A percentile compares a stretch with the other conserved stretches of the same genome.
Evolutionary conservation across 1,284 basidiomycete genomes (phyloP).

Genomic region (Cryptococcus neoformans): DNA sequence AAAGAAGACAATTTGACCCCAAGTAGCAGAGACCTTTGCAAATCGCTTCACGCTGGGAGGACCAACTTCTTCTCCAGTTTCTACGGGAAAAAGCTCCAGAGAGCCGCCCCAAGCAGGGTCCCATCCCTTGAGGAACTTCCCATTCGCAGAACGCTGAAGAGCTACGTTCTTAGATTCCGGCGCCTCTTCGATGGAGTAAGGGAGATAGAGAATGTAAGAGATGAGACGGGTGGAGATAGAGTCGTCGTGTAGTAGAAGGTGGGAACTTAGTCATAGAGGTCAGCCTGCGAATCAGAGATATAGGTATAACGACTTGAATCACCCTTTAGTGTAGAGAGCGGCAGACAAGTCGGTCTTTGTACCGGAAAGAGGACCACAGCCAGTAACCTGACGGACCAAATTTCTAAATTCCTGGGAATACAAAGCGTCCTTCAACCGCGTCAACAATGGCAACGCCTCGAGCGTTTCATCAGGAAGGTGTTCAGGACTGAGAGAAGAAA

Average conservation of each 20-base stretch:
- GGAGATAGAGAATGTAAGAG: slow-evolving; percentile 97
- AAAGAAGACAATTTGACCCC: slow-evolving; percentile 98
- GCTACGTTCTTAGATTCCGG: slow-evolving; percentile 24
- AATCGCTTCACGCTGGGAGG: slow-evolving; percentile 40
- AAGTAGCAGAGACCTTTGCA: slow-evolving; percentile 55
- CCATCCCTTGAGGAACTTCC: slow-evolving; percentile 55
- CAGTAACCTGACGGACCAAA: slow-evolving; percentile 84
- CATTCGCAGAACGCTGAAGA: slow-evolving; percentile 30
- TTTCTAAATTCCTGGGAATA: slow-evolving; percentile 82
- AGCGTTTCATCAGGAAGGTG: slow-evolving; percentile 58
- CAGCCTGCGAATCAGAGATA: not conserved
- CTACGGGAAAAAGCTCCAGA: slow-evolving; percentile 84
- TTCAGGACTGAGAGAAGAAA: slow-evolving; percentile 78
- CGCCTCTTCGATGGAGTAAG: slow-evolving; percentile 67
- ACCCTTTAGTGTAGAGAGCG: slow-evolving; percentile 78
- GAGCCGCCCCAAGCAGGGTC: slow-evolving; percentile 87
- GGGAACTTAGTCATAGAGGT: slow-evolving; percentile 57
- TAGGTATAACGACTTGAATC: slow-evolving; percentile 23
- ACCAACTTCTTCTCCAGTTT: slow-evolving; percentile 46
- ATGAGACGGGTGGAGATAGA: slow-evolving; percentile 94
- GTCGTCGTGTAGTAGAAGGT: slow-evolving; percentile 96
- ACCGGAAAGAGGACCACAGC: slow-evolving; percentile 86
- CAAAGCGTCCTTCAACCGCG: slow-evolving; percentile 82
- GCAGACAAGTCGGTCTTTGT: slow-evolving; percentile 95
- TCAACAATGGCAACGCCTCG: slow-evolving; percentile 70